A percentile compares a stretch with the other conserved stretches of the same genome.
Evolutionary conservation across 108 stramenopile genomes (phyloP).

Genomic region (Cyclotella sp.): DNA sequence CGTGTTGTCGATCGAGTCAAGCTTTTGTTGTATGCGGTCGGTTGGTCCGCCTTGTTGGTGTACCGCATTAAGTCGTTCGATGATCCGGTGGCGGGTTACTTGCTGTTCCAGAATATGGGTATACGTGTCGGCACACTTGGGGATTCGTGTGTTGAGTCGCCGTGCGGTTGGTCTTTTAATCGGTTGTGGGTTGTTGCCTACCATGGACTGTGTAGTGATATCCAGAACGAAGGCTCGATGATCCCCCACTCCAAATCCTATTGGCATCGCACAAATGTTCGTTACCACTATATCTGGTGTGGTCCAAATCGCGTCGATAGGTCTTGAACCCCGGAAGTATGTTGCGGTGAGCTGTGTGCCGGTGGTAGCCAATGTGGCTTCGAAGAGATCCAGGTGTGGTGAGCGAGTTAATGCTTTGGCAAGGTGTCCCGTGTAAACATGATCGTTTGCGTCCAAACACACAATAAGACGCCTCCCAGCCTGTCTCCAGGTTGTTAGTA

Average conservation of each 20-base stretch:
- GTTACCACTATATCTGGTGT: not conserved
- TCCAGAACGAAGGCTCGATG: conserved; percentile 16
- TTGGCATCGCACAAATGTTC: conserved; percentile 15
- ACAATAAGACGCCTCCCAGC: conserved; percentile 17
- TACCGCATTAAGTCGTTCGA: not conserved
- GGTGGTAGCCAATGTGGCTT: conserved; percentile 6
- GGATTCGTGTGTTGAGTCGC: conserved; percentile 12
- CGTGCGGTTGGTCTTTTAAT: not conserved
- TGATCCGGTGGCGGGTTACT: not conserved
- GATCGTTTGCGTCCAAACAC: conserved; percentile 24
- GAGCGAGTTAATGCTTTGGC: not conserved
- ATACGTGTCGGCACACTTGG: conserved; percentile 1
- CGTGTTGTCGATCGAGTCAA: conserved; percentile 14
- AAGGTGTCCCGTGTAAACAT: conserved; percentile 10
- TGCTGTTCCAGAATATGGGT: conserved; percentile 1
- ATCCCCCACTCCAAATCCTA: conserved; percentile 24
- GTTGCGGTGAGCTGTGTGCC: conserved; percentile 4
- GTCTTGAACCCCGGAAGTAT: conserved; percentile 21
- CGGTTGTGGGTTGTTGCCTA: conserved; percentile 1
- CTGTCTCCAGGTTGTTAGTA: not conserved
- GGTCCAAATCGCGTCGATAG: conserved; percentile 26
- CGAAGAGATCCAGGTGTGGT: conserved; percentile 1
- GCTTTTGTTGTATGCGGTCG: too few species aligned
- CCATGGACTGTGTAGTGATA: conserved; percentile 9
- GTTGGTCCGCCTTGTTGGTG: too few species aligned